Evolutionary conservation across 305 asterid species (phyloP).

Genomic region (Solanum hybrid): DNA sequence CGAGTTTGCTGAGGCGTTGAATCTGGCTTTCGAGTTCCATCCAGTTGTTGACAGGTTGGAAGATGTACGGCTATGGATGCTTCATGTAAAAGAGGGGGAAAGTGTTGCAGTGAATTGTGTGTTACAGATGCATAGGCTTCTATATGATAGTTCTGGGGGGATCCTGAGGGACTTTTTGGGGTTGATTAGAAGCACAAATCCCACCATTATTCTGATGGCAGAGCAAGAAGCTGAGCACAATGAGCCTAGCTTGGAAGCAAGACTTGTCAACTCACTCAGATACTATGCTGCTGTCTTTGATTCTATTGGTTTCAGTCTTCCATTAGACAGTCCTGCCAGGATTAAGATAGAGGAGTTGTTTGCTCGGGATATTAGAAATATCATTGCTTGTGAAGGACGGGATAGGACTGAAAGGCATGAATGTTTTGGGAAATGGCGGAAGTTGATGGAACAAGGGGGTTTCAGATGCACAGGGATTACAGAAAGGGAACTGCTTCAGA

Average conservation of each 20-base stretch:
- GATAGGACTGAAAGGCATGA: conserved; percentile 79
- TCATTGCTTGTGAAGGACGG: conserved; percentile 72
- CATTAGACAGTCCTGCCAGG: conserved; percentile 43
- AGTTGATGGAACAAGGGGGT: conserved; percentile 69
- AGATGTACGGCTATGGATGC: conserved; percentile 99
- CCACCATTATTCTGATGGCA: conserved; percentile 49
- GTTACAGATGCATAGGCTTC: conserved; percentile 72
- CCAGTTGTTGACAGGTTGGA: conserved; percentile 84
- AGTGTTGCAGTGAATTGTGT: conserved; percentile 67
- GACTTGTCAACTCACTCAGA: conserved; percentile 50
- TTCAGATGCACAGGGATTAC: conserved; percentile 33
- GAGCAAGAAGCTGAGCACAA: conserved; percentile 85
- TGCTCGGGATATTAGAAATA: conserved; percentile 58
- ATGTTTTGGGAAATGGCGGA: conserved; percentile 45
- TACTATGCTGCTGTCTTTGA: conserved; percentile 83
- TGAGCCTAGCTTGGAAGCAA: conserved; percentile 39
- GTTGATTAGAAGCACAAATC: conserved; percentile 69
- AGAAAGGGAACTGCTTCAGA: conserved; percentile 75
- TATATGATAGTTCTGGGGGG: conserved; percentile 51
- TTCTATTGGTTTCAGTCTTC: conserved; percentile 47
- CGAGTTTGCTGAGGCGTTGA: conserved; percentile 61
- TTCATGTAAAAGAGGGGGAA: conserved; percentile 89
- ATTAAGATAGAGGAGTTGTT: conserved; percentile 74
- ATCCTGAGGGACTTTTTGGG: conserved; percentile 53
- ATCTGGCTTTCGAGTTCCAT: conserved; percentile 74